phyloP scores from a whole-genome alignment of 139 green algal genomes.

The Chlorella sorokiniana region DNA sequence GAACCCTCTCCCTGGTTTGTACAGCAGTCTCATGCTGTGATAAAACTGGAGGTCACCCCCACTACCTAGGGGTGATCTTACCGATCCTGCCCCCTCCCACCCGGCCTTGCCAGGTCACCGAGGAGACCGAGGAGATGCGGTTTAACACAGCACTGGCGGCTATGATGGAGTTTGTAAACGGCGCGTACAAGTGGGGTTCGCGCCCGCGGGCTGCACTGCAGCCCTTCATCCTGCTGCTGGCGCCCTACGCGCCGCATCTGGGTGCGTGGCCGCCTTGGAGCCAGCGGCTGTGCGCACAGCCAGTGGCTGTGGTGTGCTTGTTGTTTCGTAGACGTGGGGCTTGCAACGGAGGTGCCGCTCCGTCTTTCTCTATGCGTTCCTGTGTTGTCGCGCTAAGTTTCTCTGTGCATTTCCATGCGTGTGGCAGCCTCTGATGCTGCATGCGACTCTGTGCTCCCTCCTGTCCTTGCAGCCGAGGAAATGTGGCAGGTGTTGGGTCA shows the following conservation, averaged over 20 bases:
- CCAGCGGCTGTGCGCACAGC: too few species aligned
- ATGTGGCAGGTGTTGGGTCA: constrained; percentile 62
- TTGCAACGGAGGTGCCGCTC: too few species aligned
- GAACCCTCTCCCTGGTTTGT: neutral
- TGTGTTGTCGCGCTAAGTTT: too few species aligned
- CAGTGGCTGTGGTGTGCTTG: constrained; percentile 68
- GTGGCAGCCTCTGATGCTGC: too few species aligned
- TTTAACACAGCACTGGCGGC: constrained; percentile 98
- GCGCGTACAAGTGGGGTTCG: constrained; percentile 80
- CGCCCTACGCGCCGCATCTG: constrained; percentile 95
- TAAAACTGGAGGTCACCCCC: too few species aligned
- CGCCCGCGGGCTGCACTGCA: constrained; percentile 67
- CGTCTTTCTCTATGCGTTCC: too few species aligned
- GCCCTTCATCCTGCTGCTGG: constrained; percentile 91
- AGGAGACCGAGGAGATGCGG: constrained; percentile 94
- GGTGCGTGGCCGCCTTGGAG: too few species aligned
- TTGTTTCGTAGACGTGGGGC: too few species aligned
- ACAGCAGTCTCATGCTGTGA: neutral
- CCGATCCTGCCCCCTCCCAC: neutral
- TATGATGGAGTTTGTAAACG: constrained; percentile 99
- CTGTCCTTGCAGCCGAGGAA: constrained; percentile 16
- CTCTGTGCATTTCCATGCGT: too few species aligned
- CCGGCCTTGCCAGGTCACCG: constrained; percentile 73
- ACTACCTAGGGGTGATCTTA: too few species aligned
- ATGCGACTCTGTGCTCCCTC: neutral